Conservation (phyloP, 768 basidiomycete species). For the Daedaleopsis nitida region DNA sequence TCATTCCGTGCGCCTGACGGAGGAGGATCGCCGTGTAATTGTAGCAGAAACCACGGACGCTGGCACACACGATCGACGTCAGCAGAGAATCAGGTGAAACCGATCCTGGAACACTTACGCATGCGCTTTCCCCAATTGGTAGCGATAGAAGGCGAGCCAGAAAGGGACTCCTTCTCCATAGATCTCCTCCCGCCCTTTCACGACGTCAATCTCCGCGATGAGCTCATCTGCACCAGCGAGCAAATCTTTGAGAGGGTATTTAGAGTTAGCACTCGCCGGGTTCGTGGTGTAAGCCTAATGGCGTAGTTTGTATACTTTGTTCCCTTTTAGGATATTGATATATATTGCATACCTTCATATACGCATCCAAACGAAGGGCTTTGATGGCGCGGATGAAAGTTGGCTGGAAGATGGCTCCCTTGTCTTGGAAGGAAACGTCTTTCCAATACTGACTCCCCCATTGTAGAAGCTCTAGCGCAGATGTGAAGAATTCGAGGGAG, state of each 20-base stretch:
- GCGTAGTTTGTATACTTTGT: neutral
- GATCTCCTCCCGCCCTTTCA: neutral
- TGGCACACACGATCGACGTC: neutral
- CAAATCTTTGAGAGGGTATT: constrained; percentile 1
- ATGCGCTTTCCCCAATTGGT: constrained; percentile 6
- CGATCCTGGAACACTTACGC: neutral
- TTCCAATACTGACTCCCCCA: constrained; percentile 44
- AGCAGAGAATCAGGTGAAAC: neutral
- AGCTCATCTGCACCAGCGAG: constrained; percentile 7
- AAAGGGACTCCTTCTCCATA: neutral
- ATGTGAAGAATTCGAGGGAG: constrained; percentile 36
- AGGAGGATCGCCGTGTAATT: constrained; percentile 3
- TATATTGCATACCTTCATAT: constrained; percentile 22
- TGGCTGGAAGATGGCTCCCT: constrained; percentile 43
- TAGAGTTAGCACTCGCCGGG: neutral
- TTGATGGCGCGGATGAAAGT: constrained; percentile 45
- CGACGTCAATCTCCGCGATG: neutral
- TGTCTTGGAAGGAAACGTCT: constrained; percentile 36
- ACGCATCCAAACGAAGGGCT: constrained; percentile 32
- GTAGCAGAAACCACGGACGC: constrained; percentile 18
- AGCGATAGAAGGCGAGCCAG: constrained; percentile 2
- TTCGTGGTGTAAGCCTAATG: constrained; percentile 1
- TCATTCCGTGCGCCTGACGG: neutral
- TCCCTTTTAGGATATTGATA: no score
- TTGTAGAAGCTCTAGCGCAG: constrained; percentile 42